Base-by-base conservation (phyloP, 306 rosid genomes). In the Dryas octopetala region DNA sequence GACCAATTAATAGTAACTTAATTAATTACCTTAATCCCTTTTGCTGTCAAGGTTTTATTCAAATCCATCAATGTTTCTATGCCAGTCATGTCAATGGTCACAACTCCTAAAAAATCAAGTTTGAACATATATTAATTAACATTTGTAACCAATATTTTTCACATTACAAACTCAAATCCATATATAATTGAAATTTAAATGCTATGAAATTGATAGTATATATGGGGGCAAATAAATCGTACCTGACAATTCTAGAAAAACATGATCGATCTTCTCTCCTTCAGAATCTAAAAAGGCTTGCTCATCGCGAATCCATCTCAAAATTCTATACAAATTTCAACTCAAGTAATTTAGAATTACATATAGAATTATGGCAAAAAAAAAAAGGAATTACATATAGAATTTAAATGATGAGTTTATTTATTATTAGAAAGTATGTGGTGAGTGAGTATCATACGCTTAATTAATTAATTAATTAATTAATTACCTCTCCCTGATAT, bases 241-340 rank as follows among this genome's bases (percentile, higher is more conserved):
- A 91, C 97, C 97, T 73, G 97, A 79, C 57, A 95, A 80, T 45
- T 92, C 99, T 5, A 95, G 78, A 76, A 95, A 73, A 40, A 90
- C 66, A n/a, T 86, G 68, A 62, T 92, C 85, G 73, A 95, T 71
- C 1, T 0, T 1, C 15, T 74, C 82, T 32, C 81, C 88, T 12
- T 14, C 23, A 17, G 75, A 14, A 41, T 17, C 43, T 4, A 55
- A 19, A 19, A 9, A 23, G 16, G 59, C 58, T 59, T 95, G 77
- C 76, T 88, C 96, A 23, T 86, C 85, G 43, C 87, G 83, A 70
- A 92, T 9, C 77, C 90, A 90, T 75, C 97, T 91, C 87, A 90
- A 63, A 80, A 89, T 78, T 90, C 97, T 94, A 68, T 55, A 73
- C 52, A 75, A 78, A 62, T 6, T 40, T 23, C 46, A 40, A 81